Evolutionary conservation across 2,329 filamentous ascomycete species (phyloP), one percentile per base, ranked within the genome.

Genomic region (Colletotrichum chlorophyti): DNA sequence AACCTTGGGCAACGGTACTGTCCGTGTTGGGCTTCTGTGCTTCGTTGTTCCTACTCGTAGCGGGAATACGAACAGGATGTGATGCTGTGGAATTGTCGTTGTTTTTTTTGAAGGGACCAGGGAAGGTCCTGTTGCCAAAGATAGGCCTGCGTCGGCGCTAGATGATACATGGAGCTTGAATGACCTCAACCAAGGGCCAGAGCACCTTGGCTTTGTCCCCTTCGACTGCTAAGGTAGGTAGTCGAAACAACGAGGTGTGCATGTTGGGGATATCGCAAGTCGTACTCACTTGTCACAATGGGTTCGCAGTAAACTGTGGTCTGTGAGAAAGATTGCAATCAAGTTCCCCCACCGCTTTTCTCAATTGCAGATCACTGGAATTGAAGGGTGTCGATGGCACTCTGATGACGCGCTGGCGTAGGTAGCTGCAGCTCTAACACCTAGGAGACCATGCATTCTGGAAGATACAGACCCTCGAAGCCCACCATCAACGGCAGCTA

Each of bases 321-420:
- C 51, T 43, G 57, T 43, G 51, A 50, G 51, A 49, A n/a, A 43
- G 32, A 27, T 49, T 50, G 45, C 43, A 49, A 34, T 49, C 21
- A 10, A 47, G 15, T 52, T 15, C 58, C n/a, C n/a, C n/a, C 53
- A 60, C 58, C 58, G 58, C 58, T 58, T 37, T 60, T 60, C 52
- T 34, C 17, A 29, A 24, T 3, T 52, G 58, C 53, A 46, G 58
- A 60, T 60, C 58, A 43, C 37, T 34, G 34, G 42, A 24, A 38
- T 8, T 42, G 26, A 15, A 38, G 23, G 26, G 45, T 27, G 51
- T 24, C 35, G 45, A 46, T 26, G 51, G 52, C 24, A 50, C 29
- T 27, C 27, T 35, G 37, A 57, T 60, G 57, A 60, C 57, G 52
- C 49, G 51, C 52, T 45, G 51, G 52, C 51, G 51, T 50, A 34